Evolutionary conservation across 768 basidiomycete genomes (phyloP).

Genomic region (Termitomyces sp.): DNA sequence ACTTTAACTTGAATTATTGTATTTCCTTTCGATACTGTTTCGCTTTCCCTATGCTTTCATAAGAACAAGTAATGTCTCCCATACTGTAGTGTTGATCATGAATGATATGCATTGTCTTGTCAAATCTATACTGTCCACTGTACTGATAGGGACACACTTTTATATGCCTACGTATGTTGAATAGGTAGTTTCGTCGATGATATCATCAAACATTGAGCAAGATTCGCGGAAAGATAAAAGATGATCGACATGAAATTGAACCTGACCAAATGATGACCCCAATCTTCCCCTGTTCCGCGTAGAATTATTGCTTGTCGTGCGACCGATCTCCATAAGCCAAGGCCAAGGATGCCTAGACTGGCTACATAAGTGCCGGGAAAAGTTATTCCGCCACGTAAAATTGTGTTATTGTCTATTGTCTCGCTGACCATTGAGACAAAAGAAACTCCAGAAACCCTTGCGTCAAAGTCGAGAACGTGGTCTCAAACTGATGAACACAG

Average conservation of each 20-base stretch:
- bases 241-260: neutral
- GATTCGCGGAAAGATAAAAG: neutral
- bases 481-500: neutral
- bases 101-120: neutral
- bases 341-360: too few relatives aligned
- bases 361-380: too few relatives aligned
- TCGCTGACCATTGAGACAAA: too few relatives aligned
- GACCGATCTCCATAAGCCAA: too few relatives aligned
- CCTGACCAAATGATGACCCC: too few relatives aligned
- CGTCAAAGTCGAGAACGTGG: neutral
- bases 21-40: constrained; percentile 19
- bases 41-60: constrained; percentile 16
- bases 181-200: neutral
- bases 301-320: too few relatives aligned
- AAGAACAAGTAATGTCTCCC: neutral
- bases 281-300: too few relatives aligned
- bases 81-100: neutral
- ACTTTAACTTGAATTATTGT: constrained; percentile 16
- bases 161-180: too few relatives aligned
- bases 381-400: neutral
- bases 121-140: too few relatives aligned
- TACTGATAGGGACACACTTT: too few relatives aligned
- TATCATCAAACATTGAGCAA: neutral
- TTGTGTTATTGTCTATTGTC: neutral
- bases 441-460: too few relatives aligned